These are phyloP conservation scores for Leccinum variicolor DNA, from an alignment of 768 basidiomycete genomes.

Conservation along the genomic window DNA sequence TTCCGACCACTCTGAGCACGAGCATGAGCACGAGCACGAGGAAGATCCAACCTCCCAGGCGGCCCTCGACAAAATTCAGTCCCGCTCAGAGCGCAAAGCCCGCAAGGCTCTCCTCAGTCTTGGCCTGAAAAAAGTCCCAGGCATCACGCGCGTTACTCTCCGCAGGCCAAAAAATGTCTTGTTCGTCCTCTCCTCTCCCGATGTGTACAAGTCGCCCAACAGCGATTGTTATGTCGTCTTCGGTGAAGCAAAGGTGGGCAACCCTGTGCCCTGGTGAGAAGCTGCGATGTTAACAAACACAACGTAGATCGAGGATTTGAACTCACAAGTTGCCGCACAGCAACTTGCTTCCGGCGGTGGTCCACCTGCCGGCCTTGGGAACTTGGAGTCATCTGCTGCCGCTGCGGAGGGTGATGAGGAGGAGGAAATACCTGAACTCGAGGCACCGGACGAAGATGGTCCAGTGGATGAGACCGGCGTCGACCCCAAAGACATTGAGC, in stretches of 20 bases:
- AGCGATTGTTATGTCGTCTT: slow-evolving; percentile 99
- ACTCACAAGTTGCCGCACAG: slow-evolving; percentile 76
- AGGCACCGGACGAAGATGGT: slow-evolving; percentile 78
- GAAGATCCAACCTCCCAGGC: slow-evolving; percentile 84
- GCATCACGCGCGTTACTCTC: slow-evolving; percentile 93
- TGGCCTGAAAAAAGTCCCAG: slow-evolving; percentile 89
- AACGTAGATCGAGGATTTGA: slow-evolving; percentile 80
- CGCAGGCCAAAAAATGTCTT: slow-evolving; percentile 95
- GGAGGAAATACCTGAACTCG: slow-evolving; percentile 82
- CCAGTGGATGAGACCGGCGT: slow-evolving; percentile 84
- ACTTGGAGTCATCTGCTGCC: slow-evolving; percentile 48
- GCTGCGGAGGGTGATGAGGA: slow-evolving; percentile 57
- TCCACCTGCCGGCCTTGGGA: slow-evolving; percentile 39
- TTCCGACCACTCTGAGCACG: slow-evolving; percentile 78
- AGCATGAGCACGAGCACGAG: slow-evolving; percentile 68
- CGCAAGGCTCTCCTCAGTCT: slow-evolving; percentile 89
- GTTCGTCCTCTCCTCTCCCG: slow-evolving; percentile 89
- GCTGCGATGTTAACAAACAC: background rate
- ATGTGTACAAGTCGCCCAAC: slow-evolving; percentile 97
- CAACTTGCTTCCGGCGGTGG: slow-evolving; percentile 60
- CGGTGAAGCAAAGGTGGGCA: slow-evolving; percentile 85
- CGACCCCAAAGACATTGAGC: slow-evolving; percentile 91
- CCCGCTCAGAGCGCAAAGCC: slow-evolving; percentile 91
- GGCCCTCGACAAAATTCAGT: slow-evolving; percentile 90
- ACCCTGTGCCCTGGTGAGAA: slow-evolving; percentile 8